These are phyloP conservation scores for Licmophora abbreviata DNA, from an alignment of 108 stramenopile genomes.

Conservation along the genomic window DNA sequence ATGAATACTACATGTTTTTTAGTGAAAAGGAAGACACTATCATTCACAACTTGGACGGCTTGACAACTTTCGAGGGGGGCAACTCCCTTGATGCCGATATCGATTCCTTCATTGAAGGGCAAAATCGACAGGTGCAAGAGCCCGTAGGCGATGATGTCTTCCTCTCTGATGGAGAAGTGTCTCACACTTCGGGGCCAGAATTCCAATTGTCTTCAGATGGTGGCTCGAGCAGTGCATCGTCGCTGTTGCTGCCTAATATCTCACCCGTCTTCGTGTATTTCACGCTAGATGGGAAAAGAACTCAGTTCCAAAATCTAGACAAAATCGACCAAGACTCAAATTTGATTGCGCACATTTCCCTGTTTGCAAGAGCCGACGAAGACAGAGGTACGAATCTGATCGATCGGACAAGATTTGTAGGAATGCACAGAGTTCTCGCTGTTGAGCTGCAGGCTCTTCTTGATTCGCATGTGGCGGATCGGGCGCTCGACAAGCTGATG, in stretches of 20 bases:
- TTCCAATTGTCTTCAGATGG: too few species aligned
- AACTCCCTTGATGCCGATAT: too few species aligned
- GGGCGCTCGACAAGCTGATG: slow-evolving; percentile 50
- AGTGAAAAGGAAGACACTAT: slow-evolving; percentile 11
- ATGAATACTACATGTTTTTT: slow-evolving; percentile 40
- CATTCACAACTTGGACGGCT: too few species aligned
- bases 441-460: slow-evolving; percentile 30
- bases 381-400: neutral
- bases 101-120: too few species aligned
- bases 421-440: slow-evolving; percentile 25
- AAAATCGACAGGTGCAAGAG: too few species aligned
- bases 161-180: too few species aligned
- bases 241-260: too few species aligned
- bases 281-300: slow-evolving; percentile 27
- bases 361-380: slow-evolving; percentile 11
- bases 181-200: too few species aligned
- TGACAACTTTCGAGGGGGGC: too few species aligned
- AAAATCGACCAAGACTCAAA: slow-evolving; percentile 28
- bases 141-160: too few species aligned
- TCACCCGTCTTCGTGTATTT: slow-evolving; percentile 54
- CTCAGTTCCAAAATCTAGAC: slow-evolving; percentile 21
- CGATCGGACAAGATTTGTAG: slow-evolving; percentile 10
- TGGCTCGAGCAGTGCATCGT: too few species aligned
- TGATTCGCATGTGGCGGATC: slow-evolving; percentile 56
- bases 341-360: slow-evolving; percentile 36